A percentile compares a stretch with the other conserved stretches of the same genome.
phyloP scores from a whole-genome alignment of 2,329 filamentous ascomycete genomes.

The Neofusicoccum laricinum region DNA sequence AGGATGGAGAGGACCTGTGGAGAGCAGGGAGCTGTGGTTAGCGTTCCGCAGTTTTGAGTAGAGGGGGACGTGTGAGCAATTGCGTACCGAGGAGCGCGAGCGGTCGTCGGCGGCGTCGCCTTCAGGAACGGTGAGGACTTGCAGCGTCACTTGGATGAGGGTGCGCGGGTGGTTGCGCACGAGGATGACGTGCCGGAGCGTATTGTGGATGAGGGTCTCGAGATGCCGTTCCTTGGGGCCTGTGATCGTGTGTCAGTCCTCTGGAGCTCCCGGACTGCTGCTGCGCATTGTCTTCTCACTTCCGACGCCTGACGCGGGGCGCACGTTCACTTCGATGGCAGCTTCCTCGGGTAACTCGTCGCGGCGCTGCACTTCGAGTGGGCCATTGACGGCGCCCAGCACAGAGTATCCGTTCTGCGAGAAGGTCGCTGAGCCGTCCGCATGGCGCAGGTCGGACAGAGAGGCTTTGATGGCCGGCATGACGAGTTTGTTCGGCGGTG shows the following conservation, averaged over 20 bases:
- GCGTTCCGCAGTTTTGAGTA: too few relatives aligned
- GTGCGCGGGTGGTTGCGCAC: constrained; percentile 72
- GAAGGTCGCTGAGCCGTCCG: constrained; percentile 79
- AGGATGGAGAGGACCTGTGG: constrained; percentile 72
- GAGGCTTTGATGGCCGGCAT: constrained; percentile 27
- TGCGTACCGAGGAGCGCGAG: constrained; percentile 45
- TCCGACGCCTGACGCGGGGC: constrained; percentile 80
- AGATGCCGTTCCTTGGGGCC: constrained; percentile 64
- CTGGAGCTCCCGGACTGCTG: not conserved
- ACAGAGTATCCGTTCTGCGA: constrained; percentile 74
- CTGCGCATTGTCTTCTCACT: constrained; percentile 48
- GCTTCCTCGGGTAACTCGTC: constrained; percentile 93
- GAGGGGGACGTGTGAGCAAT: too few relatives aligned
- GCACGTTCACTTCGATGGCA: constrained; percentile 82
- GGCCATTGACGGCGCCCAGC: constrained; percentile 84
- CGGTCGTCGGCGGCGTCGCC: constrained; percentile 61
- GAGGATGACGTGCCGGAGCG: constrained; percentile 71
- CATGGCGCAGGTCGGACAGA: constrained; percentile 56
- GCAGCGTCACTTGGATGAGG: constrained; percentile 78
- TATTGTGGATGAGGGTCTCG: constrained; percentile 70
- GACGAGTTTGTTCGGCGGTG: not conserved
- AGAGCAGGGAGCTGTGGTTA: too few relatives aligned
- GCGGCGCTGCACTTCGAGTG: constrained; percentile 81
- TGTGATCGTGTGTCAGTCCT: constrained; percentile 19
- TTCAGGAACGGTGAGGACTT: constrained; percentile 67